Conservation (phyloP, 179 eudicot genomes). For the Silene vulgaris region DNA sequence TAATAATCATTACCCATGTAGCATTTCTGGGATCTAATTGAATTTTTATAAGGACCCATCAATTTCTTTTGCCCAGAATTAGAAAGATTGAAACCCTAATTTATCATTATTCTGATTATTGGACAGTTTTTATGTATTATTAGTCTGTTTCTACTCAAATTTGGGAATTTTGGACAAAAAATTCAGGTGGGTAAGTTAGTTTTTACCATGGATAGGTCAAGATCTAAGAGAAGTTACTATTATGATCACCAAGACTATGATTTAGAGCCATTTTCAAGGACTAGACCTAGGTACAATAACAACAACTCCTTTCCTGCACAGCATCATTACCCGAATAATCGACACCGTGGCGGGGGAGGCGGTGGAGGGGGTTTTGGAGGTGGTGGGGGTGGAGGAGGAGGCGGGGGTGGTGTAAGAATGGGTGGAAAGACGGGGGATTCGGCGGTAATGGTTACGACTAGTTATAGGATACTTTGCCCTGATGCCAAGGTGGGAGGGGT, state of each 20-base stretch:
- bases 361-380: slow-evolving; percentile 39
- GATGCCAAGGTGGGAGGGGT: slow-evolving; percentile 79
- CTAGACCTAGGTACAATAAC: slow-evolving; percentile 50
- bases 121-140: slow-evolving; percentile 7
- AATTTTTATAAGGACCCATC: slow-evolving; percentile 1
- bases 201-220: slow-evolving; percentile 63
- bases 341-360: slow-evolving; percentile 44
- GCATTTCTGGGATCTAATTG: slow-evolving; percentile 24
- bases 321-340: slow-evolving; percentile 37
- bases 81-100: not conserved
- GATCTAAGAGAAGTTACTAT: slow-evolving; percentile 84
- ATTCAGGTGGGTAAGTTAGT: slow-evolving; percentile 7
- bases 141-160: not conserved
- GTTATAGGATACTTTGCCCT: slow-evolving; percentile 76
- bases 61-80: not conserved
- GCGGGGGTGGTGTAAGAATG: slow-evolving; percentile 38
- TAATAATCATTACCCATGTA: not conserved
- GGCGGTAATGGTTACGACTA: slow-evolving; percentile 61
- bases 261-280: slow-evolving; percentile 59
- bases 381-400: slow-evolving; percentile 33
- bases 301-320: slow-evolving; percentile 22
- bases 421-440: slow-evolving; percentile 34
- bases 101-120: not conserved
- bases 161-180: slow-evolving; percentile 17
- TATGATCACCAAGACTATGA: slow-evolving; percentile 74